Base-by-base conservation (phyloP, 2,329 filamentous ascomycete species). In the Emericellopsis atlantica region DNA sequence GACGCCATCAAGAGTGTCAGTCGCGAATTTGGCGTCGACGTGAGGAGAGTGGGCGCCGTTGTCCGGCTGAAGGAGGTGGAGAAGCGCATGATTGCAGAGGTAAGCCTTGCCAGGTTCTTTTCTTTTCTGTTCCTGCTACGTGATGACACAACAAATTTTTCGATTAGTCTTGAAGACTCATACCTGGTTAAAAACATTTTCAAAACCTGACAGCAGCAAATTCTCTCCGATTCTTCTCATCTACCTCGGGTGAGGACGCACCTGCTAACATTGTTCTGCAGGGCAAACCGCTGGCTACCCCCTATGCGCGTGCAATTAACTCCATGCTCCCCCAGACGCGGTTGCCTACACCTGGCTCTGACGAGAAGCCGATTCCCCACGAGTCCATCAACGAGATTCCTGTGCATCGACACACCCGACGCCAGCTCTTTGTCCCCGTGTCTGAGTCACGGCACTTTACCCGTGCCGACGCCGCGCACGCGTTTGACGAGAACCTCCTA, bases 81-180 rank as follows among this genome's bases (percentile, higher is more conserved):
- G 66, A 87, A 82, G 65, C 69, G 81, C 49, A 88, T 81, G 85
- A 58, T 72, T 46, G 59, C 68, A 51, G 70, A 89, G 69, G 89
- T 95, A 73, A 72, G 85, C 57, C 43, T 32, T 21, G 6, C 6
- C 36, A 6, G 29, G 21, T 34, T n/a, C 24, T 40, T 40, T 29
- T 29, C 45, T 43, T 32, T 14, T 46, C 43, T 29, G 11, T 11
- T 23, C 21, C 39, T 38, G 37, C 53, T 52, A 46, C 40, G 61
- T 77, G 74, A 78, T 78, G 74, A 70, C 65, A 76, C 73, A 74
- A 77, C 21, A 22, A 18, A 32, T 41, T 80, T 81, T 82, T 83
- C 90, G 90, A 95, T 96, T 95, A 95, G 90, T 96, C 90, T 95
- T 93, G 73, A 95, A 95, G 89, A 96, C 89, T 79, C 44, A 42